A percentile compares a stretch with the other conserved stretches of the same genome.
These are phyloP conservation scores for Blastomyces gilchristii DNA, from an alignment of 2,329 filamentous ascomycete genomes.

Conservation along the genomic window DNA sequence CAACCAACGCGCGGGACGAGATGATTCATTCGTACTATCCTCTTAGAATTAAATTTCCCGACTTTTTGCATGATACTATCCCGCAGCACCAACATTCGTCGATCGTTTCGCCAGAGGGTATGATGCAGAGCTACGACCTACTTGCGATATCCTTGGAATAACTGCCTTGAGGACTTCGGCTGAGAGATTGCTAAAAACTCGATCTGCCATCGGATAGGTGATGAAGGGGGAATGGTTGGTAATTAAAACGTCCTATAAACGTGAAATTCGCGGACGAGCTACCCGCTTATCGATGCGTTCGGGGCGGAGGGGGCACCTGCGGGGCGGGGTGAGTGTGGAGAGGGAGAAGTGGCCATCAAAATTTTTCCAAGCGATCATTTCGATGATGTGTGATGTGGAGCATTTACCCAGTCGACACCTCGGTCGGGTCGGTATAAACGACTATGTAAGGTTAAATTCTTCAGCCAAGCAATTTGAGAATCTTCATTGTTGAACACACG, in stretches of 20 bases:
- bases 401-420: not conserved
- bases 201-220: not conserved
- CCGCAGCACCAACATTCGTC: not conserved
- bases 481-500: not conserved
- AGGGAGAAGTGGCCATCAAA: not conserved
- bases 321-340: not conserved
- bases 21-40: not conserved
- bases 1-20: not conserved
- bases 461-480: not conserved
- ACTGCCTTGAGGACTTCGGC: not conserved
- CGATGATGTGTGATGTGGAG: not conserved
- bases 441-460: not conserved
- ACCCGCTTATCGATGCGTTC: not conserved
- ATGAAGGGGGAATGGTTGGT: not conserved
- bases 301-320: not conserved
- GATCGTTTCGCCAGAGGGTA: not conserved
- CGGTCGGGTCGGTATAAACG: not conserved
- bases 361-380: not conserved
- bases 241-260: too few species aligned
- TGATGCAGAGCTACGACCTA: not conserved
- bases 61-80: not conserved
- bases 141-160: not conserved
- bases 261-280: not conserved
- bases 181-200: not conserved
- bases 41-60: not conserved